Evolutionary conservation across 2,329 filamentous ascomycete species (phyloP).

Genomic region (Colletotrichum sojae): DNA sequence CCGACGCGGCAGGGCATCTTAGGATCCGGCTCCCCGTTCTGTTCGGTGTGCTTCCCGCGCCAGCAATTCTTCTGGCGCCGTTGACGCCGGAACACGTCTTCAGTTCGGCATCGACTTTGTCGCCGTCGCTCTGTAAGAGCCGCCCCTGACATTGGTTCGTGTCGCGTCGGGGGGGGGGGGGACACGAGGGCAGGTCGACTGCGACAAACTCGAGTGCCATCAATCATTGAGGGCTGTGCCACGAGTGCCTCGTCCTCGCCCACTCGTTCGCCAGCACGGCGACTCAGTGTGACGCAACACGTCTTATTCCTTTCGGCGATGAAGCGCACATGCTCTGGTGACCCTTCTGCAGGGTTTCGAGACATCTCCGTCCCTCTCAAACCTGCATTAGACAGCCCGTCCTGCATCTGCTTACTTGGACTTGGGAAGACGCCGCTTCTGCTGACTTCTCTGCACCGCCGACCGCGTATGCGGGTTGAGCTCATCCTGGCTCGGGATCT

Average conservation of each 20-base stretch:
- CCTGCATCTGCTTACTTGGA: constrained; percentile 20
- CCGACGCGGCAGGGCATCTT: constrained; percentile 26
- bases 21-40: constrained; percentile 5
- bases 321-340: neutral
- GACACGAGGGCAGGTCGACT: neutral
- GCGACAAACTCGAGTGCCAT: neutral
- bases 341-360: constrained; percentile 17
- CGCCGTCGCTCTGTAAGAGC: neutral
- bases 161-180: neutral
- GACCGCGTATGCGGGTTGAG: constrained; percentile 18
- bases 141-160: neutral
- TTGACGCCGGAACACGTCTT: constrained; percentile 14
- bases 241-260: neutral
- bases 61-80: neutral
- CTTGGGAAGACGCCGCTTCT: constrained; percentile 2
- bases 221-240: constrained; percentile 12
- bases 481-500: constrained; percentile 31
- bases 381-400: constrained; percentile 20
- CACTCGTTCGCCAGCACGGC: constrained; percentile 2
- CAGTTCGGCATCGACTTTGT: neutral
- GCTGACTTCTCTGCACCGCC: constrained; percentile 20
- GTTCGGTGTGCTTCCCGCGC: constrained; percentile 9
- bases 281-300: constrained; percentile 18
- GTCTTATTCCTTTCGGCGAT: constrained; percentile 5
- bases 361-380: constrained; percentile 23